Conservation (phyloP, 805 yeast species). For the Saturnispora besseyi region DNA sequence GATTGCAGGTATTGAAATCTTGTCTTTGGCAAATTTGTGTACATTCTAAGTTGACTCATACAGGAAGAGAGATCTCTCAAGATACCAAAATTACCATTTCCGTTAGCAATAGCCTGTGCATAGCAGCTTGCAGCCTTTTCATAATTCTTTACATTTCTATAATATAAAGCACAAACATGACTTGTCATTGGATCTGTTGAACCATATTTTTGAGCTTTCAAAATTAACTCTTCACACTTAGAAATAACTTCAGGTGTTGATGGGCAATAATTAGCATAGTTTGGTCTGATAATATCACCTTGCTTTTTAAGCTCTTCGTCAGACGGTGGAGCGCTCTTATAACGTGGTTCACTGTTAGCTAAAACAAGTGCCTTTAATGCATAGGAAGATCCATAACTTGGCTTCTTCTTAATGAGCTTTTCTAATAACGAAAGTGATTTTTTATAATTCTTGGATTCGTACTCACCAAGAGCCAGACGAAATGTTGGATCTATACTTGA, state of each 20-base stretch:
- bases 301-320: conserved; percentile 8
- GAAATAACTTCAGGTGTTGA: conserved; percentile 39
- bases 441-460: conserved; percentile 80
- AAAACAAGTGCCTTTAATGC: conserved; percentile 72
- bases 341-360: conserved; percentile 10
- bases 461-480: conserved; percentile 71
- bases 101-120: conserved; percentile 63
- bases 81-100: conserved; percentile 69
- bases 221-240: conserved; percentile 56
- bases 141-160: conserved; percentile 61
- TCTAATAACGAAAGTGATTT: conserved; percentile 76
- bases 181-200: conserved; percentile 60
- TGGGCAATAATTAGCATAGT: conserved; percentile 31
- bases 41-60: conserved; percentile 76
- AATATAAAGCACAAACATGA: conserved; percentile 81
- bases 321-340: conserved; percentile 2
- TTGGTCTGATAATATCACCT: conserved; percentile 5
- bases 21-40: conserved; percentile 47
- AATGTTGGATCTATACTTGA: conserved; percentile 29
- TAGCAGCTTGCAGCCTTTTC: conserved; percentile 73
- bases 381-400: conserved; percentile 68
- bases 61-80: conserved; percentile 73
- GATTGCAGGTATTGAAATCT: conserved; percentile 62
- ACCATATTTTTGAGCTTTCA: conserved; percentile 52
- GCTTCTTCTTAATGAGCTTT: conserved; percentile 61